Evolutionary conservation across 306 rosid genomes (phyloP), one percentile per base, ranked within the genome.

Genomic region (Adenanthera pavonina): DNA sequence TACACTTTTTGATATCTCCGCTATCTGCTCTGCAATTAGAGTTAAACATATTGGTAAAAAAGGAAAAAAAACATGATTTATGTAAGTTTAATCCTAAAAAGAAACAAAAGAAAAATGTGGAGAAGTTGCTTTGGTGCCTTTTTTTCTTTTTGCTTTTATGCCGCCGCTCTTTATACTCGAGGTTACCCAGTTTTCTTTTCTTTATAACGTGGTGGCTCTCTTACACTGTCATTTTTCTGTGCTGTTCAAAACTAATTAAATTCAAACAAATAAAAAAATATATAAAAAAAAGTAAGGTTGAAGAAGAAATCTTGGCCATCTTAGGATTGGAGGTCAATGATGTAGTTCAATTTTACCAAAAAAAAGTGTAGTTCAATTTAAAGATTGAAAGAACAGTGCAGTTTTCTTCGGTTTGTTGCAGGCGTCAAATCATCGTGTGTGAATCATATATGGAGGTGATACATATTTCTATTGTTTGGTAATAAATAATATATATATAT

Each of bases 51-150:
- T 25, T 25, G 30, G 30, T 25, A 40, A 40, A 40, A 40, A 40
- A 40, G 6, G 6, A 40, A 16, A 15, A 16, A 8, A 16, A 19
- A 7, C 4, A n/a, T 19, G 0, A 54, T 57, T 57, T 57, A 0
- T 57, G 34, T 3, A 10, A n/a, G 5, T 8, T 20, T 20, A 57
- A 57, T 57, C 64, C 64, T 8, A 9, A 57, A 74, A 80, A 78
- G 17, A 77, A 44, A 48, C 14, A 3, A 41, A 62, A 8, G 30
- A 7, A 48, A 84, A 80, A 67, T 52, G 35, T 34, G 30, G 0
- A 0, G 20, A 41, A 84, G 74, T 88, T 91, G 85, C 89, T 66
- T 70, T 56, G 1, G 2, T 90, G 34, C 73, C 88, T 83, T 67
- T 81, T 77, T 65, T 77, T 46, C 8, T 56, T 70, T 80, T 78